Base-by-base conservation (phyloP, 1,284 basidiomycete species). In the Cryptococcus sp. region DNA sequence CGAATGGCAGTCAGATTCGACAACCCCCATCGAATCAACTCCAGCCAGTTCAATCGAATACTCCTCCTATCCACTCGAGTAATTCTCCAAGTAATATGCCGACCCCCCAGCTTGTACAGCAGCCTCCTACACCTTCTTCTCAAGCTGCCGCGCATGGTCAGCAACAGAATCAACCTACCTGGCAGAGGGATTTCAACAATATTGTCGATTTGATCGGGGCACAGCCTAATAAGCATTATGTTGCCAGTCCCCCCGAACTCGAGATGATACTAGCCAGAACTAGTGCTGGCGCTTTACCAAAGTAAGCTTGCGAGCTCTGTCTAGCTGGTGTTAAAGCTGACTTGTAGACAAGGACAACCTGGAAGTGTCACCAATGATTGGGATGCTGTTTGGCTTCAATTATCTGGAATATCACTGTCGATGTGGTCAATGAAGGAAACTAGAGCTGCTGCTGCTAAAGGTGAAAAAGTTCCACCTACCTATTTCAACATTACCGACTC, bases 321-420 rank as follows among this genome's bases (percentile, higher is more conserved):
- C 82, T 84, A 7, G 86, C 88, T 66, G 81, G 84, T 1, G 85
- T 84, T 76, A 87, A 18, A 88, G 68, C 28, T 28, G 28, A 28
- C 11, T 11, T 78, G 75, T 84, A 63, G 88, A 86, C 75, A 83
- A 83, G 55, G 84, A 81, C 79, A 87, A 3, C 87, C 90, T 63
- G 88, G 89, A 9, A 82, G 85, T 55, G 80, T 60, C 84, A 84
- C 69, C 82, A 91, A 90, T 25, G 86, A 87, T n/a, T 93, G 91
- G 90, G 79, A 81, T 7, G 82, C 89, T n/a, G 85, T 94, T 9
- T 94, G 91, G 91, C 87, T 88, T 1, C 92, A 97, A 76, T 79
- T 97, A 24, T 87, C 88, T 41, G 92, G 92, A 4, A 96, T 91
- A 7, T 92, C 90, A 7, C 80, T 97, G 50, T 93, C 73, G 2